Evolutionary conservation across 306 rosid genomes (phyloP), one percentile per base, ranked within the genome.

Genomic region (Glycine tomentella): DNA sequence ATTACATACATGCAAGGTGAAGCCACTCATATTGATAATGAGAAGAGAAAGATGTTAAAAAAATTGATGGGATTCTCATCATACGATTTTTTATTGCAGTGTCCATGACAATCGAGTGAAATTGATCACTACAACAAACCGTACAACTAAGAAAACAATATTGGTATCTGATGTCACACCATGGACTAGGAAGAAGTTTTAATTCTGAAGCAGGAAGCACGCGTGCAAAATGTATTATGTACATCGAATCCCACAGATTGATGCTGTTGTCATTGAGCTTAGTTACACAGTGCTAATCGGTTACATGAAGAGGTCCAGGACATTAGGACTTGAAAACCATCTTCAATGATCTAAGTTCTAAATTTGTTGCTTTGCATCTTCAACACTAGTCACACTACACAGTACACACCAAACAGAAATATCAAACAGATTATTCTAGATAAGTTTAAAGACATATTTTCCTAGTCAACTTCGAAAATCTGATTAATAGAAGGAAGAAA

Each of bases 181-280:
- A 51, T 77, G 72, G 11, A 50, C 16, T 45, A 17, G 14, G 40
- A 51, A n/a, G n/a, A n/a, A 71, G 62, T 63, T 63, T 9, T 34
- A 36, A 36, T 34, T 63, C 6, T 36, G 45, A 75, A 79, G 56
- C 61, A 65, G 62, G 33, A 75, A 77, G 52, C 56, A 62, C 57
- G 20, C 57, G n/a, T 42, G 51, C 51, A 59, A 38, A 72, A 34
- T 50, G 38, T 61, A 49, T 34, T 33, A 38, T n/a, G n/a, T n/a
- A n/a, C n/a, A n/a, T n/a, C n/a, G n/a, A n/a, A n/a, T 84, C 68
- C 67, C 71, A 51, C 66, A 75, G 15, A 75, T 63, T 36, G 75
- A 69, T 42, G 66, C 65, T 61, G 45, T 51, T 75, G 68, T 62
- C 73, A 62, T 63, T 16, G 7, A 67, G 69, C 69, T 44, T 61